Percentiles rank a stretch among this genome's conserved stretches.
Conservation (phyloP, 257 asterid species). For the Plantago elongata region DNA sequence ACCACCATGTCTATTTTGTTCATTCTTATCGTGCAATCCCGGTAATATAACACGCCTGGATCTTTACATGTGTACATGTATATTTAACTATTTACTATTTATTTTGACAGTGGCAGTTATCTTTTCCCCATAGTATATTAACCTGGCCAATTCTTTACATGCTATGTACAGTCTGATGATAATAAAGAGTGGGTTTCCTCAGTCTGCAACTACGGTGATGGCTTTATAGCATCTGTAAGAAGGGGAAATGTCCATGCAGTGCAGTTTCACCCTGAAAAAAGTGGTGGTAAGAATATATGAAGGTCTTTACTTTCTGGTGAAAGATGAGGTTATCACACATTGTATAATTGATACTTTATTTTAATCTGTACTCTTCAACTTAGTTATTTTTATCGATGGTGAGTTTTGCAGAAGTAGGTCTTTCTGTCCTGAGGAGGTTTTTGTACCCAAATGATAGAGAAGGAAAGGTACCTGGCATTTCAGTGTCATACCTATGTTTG, state of each 20-base stretch:
- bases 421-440: constrained; percentile 80
- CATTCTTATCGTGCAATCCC: constrained; percentile 92
- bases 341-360: not conserved
- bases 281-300: constrained; percentile 61
- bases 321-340: not conserved
- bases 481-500: constrained; percentile 11
- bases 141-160: constrained; percentile 19
- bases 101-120: not conserved
- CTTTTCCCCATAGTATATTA: constrained; percentile 18
- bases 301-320: constrained; percentile 3
- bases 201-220: constrained; percentile 71
- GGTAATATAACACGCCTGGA: constrained; percentile 37
- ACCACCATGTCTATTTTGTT: constrained; percentile 87
- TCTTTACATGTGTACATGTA: constrained; percentile 8
- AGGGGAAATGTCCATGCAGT: constrained; percentile 93
- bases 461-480: constrained; percentile 50
- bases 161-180: constrained; percentile 56
- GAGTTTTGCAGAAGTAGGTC: constrained; percentile 71
- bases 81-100: no score
- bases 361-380: constrained; percentile 10
- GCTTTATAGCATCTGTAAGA: constrained; percentile 77
- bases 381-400: constrained; percentile 7
- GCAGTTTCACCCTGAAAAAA: constrained; percentile 98
- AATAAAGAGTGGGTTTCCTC: constrained; percentile 88
- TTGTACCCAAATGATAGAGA: constrained; percentile 48